Conservation (phyloP, 139 green algal genomes). For the Penium margaritaceum region DNA sequence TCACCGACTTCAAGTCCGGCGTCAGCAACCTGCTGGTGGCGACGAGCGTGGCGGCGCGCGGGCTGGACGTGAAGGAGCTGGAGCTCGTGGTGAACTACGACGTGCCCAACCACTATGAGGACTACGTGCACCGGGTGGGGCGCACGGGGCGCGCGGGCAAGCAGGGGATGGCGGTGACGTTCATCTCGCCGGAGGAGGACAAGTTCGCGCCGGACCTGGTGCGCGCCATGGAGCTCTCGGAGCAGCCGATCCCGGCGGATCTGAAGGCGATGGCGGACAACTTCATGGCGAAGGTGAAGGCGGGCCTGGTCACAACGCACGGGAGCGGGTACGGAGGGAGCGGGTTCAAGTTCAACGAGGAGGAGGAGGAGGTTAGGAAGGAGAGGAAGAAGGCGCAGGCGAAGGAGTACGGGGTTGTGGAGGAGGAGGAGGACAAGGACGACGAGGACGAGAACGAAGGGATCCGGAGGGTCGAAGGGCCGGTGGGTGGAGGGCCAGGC, state of each 20-base stretch:
- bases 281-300: constrained; percentile 71
- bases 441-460: constrained; percentile 51
- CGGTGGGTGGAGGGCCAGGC: constrained; percentile 5
- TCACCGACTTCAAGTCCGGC: constrained; percentile 87
- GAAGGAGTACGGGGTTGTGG: constrained; percentile 47
- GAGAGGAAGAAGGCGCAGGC: constrained; percentile 47
- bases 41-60: constrained; percentile 76
- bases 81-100: constrained; percentile 96
- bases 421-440: constrained; percentile 51
- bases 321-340: constrained; percentile 80
- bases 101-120: constrained; percentile 91
- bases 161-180: constrained; percentile 90
- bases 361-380: constrained; percentile 69
- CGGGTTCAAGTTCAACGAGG: constrained; percentile 91
- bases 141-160: constrained; percentile 73
- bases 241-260: constrained; percentile 66
- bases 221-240: constrained; percentile 78
- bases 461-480: constrained; percentile 16
- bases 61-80: constrained; percentile 89
- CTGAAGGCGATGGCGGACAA: constrained; percentile 65
- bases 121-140: constrained; percentile 94
- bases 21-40: constrained; percentile 80
- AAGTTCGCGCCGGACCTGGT: constrained; percentile 86
- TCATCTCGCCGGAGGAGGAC: constrained; percentile 75
- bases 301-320: constrained; percentile 65